Base-by-base conservation (phyloP, 352 stramenopile species). In the Phytopythium ostracodes region DNA sequence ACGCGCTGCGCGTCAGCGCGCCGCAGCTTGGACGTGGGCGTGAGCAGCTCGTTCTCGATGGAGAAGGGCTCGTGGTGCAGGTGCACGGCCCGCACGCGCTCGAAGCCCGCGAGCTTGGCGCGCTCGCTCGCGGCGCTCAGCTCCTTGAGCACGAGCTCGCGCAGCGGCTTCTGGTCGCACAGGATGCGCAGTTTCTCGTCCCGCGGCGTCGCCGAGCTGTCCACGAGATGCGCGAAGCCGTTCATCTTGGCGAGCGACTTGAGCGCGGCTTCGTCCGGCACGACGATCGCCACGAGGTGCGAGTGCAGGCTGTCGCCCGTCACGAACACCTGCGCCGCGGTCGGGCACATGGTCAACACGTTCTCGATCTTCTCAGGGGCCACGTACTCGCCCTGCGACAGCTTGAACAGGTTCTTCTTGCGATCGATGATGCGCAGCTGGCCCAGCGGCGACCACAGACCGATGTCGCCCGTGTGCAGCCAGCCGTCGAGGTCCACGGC, bases 11-110 rank as follows among this genome's bases (percentile, higher is more conserved):
- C 79, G 40, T 91, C 81, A 15, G 55, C 68, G 17, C 96, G 80
- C 64, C 98, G 98, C 60, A 99, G 80, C 68, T 99, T 99, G 76
- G 98, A 98, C 3, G 96, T 98, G 11, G 96, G 96, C n/a, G 96
- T 99, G 27, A 98, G 70, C 49, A 99, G 77, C 57, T 87, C 93
- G 77, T 98, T 98, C 22, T 98, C 92, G 25, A 97, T 81, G 1
- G 82, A 87, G 68, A 98, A 98, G 8, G 87, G 75, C 27, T 98
- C 87, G 24, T 91, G 71, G 63, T 97, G 86, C 53, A 98, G 70
- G 60, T 98, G 82, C 36, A 98, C 82, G 51, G 91, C 88, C 44
- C 89, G 95, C 38, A 97, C 74, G 33, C 84, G 92, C 76, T 99
- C 96, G 66, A 99, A 98, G 17, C 94, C 92, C 44, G 95, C 76